Percentiles rank a stretch among this genome's conserved stretches.
Conservation (phyloP, 2,329 filamentous ascomycete species). For the Parafenestella ontariensis region DNA sequence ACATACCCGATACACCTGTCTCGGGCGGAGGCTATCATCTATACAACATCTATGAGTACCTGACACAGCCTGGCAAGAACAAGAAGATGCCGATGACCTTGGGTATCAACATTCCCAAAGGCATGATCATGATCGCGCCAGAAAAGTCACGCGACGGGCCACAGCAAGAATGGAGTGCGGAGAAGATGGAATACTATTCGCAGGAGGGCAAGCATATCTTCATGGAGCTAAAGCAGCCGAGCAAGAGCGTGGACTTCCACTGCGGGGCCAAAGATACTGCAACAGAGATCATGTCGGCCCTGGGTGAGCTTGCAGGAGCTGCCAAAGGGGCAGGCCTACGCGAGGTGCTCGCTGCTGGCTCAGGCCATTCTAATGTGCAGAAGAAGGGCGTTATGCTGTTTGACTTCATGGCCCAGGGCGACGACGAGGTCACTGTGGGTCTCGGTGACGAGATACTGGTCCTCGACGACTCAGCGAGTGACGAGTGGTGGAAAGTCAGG, state of each 20-base stretch:
- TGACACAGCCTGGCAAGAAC: constrained; percentile 93
- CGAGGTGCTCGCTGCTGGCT: constrained; percentile 84
- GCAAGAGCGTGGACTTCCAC: constrained; percentile 95
- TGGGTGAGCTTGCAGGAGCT: constrained; percentile 89
- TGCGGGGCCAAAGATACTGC: constrained; percentile 97
- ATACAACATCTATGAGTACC: constrained; percentile 97
- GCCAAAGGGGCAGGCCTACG: constrained; percentile 81
- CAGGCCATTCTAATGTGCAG: constrained; percentile 65
- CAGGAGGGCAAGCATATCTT: constrained; percentile 99
- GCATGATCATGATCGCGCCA: constrained; percentile 87
- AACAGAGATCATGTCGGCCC: constrained; percentile 84
- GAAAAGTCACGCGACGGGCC: constrained; percentile 84
- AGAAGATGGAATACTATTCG: constrained; percentile 96
- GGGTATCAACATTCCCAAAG: constrained; percentile 89
- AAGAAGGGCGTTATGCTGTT: constrained; percentile 90
- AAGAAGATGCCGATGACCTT: constrained; percentile 99
- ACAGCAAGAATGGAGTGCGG: constrained; percentile 90
- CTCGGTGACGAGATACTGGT: constrained; percentile 90
- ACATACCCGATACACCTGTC: constrained; percentile 42
- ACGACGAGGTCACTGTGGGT: constrained; percentile 93
- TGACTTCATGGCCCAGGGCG: constrained; percentile 95
- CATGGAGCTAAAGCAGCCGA: constrained; percentile 87
- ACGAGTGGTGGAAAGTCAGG: constrained; percentile 98
- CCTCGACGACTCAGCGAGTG: constrained; percentile 87
- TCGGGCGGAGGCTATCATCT: constrained; percentile 86